A percentile compares a stretch with the other conserved stretches of the same genome.
Evolutionary conservation across 2,329 filamentous ascomycete species (phyloP).

Genomic region (Fusarium euwallaceae): DNA sequence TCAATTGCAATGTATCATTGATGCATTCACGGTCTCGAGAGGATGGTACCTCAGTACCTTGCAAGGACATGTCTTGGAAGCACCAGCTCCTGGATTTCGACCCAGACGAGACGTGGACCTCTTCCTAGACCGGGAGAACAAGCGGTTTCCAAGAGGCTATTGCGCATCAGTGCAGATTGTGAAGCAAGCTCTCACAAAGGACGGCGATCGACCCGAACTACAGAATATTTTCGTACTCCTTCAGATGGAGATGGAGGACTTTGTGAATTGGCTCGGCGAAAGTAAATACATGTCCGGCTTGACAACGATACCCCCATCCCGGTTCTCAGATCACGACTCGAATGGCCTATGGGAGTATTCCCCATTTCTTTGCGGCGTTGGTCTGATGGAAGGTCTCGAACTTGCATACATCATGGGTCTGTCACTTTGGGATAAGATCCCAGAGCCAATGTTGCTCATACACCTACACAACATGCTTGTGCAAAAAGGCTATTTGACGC

Average conservation of each 20-base stretch:
- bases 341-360: slow-evolving; percentile 64
- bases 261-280: slow-evolving; percentile 35
- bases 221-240: slow-evolving; percentile 1
- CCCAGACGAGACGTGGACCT: slow-evolving; percentile 57
- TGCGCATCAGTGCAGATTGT: slow-evolving; percentile 4
- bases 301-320: slow-evolving; percentile 54
- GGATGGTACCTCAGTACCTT: slow-evolving; percentile 56
- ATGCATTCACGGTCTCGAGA: slow-evolving; percentile 59
- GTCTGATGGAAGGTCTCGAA: slow-evolving; percentile 59
- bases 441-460: slow-evolving; percentile 55
- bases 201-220: background rate
- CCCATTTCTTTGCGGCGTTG: slow-evolving; percentile 62
- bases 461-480: slow-evolving; percentile 65
- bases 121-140: slow-evolving; percentile 56
- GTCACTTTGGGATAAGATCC: slow-evolving; percentile 55
- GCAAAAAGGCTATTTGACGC: slow-evolving; percentile 54
- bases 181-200: background rate
- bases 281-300: slow-evolving; percentile 20
- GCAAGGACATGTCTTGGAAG: slow-evolving; percentile 51
- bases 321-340: slow-evolving; percentile 55
- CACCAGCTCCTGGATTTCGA: slow-evolving; percentile 53
- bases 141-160: slow-evolving; percentile 38
- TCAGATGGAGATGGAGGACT: slow-evolving; percentile 19
- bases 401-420: slow-evolving; percentile 53
- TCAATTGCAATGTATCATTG: slow-evolving; percentile 64